These are phyloP conservation scores for Cadophora sp. DNA, from an alignment of 2,329 filamentous ascomycete genomes.

Conservation along the genomic window DNA sequence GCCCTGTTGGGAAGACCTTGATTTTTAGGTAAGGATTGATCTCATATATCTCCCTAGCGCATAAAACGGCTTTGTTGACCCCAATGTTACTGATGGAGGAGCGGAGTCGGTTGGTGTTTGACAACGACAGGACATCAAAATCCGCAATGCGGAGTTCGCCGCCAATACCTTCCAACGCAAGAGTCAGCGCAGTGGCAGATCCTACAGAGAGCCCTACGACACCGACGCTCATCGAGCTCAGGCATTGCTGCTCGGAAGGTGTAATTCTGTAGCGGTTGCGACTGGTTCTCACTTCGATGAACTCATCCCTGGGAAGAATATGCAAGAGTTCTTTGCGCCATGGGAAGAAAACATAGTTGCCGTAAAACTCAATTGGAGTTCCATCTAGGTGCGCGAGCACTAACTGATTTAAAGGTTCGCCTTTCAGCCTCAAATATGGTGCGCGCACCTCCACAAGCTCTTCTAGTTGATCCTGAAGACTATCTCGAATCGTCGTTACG, in stretches of 20 bases:
- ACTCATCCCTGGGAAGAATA: not conserved
- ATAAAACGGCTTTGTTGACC: not conserved
- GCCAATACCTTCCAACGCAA: not conserved
- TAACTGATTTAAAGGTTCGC: not conserved
- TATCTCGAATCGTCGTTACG: not conserved
- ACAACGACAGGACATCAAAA: not conserved
- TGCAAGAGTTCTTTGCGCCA: not conserved
- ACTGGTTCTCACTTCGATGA: not conserved
- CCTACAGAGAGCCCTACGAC: not conserved
- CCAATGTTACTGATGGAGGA: not conserved
- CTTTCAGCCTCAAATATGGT: not conserved
- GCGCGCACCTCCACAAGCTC: not conserved
- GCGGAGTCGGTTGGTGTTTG: not conserved
- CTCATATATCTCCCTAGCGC: not conserved
- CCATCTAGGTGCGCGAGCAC: not conserved
- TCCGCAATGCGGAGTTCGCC: not conserved
- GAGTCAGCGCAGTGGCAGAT: not conserved
- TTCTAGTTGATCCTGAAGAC: not conserved
- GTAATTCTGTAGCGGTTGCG: not conserved
- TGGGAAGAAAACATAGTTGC: not conserved
- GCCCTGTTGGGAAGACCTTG: not conserved
- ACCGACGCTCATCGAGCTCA: not conserved
- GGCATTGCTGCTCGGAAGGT: not conserved
- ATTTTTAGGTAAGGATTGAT: not conserved
- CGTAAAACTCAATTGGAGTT: not conserved